A percentile compares a stretch with the other conserved stretches of the same genome.
Conservation (phyloP, 2,329 filamentous ascomycete species). For the Colletotrichum lentis region DNA sequence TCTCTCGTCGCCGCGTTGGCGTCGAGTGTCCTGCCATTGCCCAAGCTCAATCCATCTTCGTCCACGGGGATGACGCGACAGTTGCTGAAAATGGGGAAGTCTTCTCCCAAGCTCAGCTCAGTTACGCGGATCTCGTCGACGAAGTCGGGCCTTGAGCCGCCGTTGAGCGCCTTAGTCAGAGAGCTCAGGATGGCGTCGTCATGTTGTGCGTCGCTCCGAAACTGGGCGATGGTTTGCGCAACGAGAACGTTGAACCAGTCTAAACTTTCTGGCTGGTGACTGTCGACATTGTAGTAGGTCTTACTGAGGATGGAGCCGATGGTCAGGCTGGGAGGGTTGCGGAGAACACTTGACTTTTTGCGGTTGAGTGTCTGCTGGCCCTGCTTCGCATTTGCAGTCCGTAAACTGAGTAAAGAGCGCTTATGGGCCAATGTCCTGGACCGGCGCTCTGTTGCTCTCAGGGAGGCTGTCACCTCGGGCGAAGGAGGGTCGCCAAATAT, state of each 20-base stretch:
- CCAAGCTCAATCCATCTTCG: constrained; percentile 73
- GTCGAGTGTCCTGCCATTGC: constrained; percentile 60
- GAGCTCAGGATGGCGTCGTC: constrained; percentile 89
- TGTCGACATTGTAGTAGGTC: constrained; percentile 96
- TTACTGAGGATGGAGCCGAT: constrained; percentile 95
- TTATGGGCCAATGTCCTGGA: constrained; percentile 79
- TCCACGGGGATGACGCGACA: constrained; percentile 93
- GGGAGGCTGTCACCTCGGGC: constrained; percentile 78
- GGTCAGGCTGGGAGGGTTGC: constrained; percentile 77
- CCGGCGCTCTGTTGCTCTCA: constrained; percentile 77
- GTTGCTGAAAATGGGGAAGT: constrained; percentile 99
- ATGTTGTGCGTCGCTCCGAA: constrained; percentile 89
- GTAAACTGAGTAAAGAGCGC: constrained; percentile 73
- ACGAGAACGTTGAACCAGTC: constrained; percentile 99
- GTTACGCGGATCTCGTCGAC: constrained; percentile 93
- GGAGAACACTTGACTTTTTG: constrained; percentile 76
- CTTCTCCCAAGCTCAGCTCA: constrained; percentile 91
- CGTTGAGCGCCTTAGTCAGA: constrained; percentile 85
- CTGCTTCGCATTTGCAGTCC: constrained; percentile 54
- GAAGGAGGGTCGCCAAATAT: constrained; percentile 95
- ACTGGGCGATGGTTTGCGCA: constrained; percentile 95
- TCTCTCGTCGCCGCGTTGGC: constrained; percentile 62
- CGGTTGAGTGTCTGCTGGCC: constrained; percentile 60
- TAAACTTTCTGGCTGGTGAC: constrained; percentile 93
- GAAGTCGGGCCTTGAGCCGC: constrained; percentile 86